phyloP scores from a whole-genome alignment of 768 basidiomycete species.

The Crassisporium funariophilum region DNA sequence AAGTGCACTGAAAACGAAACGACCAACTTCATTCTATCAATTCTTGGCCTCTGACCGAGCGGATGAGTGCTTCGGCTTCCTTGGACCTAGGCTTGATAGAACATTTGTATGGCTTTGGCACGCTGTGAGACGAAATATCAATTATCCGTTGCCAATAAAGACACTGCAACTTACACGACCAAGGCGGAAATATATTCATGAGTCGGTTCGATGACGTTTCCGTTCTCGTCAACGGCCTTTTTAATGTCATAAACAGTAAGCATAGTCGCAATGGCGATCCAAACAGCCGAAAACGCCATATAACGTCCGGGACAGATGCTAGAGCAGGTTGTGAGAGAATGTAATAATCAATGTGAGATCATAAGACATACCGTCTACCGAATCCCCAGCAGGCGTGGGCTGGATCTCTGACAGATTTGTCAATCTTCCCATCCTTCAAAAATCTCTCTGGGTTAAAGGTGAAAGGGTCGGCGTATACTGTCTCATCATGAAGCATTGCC shows the following conservation, averaged over 20 bases:
- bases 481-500: constrained; percentile 42
- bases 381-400: constrained; percentile 34
- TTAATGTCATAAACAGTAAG: constrained; percentile 24
- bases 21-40: too few relatives aligned
- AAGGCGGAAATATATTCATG: constrained; percentile 19
- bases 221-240: constrained; percentile 22
- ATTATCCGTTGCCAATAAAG: background rate
- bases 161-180: constrained; percentile 15
- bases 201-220: constrained; percentile 13
- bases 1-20: too few relatives aligned
- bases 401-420: constrained; percentile 26
- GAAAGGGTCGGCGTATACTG: constrained; percentile 39
- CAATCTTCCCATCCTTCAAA: constrained; percentile 27
- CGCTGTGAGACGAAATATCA: constrained; percentile 6
- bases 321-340: background rate
- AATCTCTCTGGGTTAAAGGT: constrained; percentile 44
- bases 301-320: constrained; percentile 28
- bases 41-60: too few relatives aligned
- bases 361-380: constrained; percentile 27
- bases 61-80: constrained; percentile 17
- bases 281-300: constrained; percentile 26
- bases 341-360: background rate
- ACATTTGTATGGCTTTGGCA: constrained; percentile 21
- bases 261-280: constrained; percentile 25
- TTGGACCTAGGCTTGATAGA: constrained; percentile 21